Evolutionary conservation across 495 filamentous ascomycete genomes (phyloP).

Genomic region (Tirmania nivea): DNA sequence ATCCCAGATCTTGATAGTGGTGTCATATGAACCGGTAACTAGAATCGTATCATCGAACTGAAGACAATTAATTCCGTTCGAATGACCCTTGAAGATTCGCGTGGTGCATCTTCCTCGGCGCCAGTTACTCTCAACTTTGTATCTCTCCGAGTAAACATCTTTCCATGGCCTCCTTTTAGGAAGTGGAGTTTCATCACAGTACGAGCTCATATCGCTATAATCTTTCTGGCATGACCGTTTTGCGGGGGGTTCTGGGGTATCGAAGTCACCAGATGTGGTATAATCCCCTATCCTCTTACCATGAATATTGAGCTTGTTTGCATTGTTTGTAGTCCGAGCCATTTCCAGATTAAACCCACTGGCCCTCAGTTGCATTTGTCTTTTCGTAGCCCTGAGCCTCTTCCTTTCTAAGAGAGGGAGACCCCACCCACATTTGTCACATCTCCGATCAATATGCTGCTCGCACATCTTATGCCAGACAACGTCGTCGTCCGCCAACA

Average conservation of each 20-base stretch:
- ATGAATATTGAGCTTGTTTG: constrained; percentile 13
- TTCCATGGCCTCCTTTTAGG: constrained; percentile 52
- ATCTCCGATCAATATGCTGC: constrained; percentile 92
- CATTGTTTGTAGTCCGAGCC: constrained; percentile 10
- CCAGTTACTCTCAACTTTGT: constrained; percentile 86
- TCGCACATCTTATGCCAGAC: constrained; percentile 99
- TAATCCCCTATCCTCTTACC: constrained; percentile 21
- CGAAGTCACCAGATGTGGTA: constrained; percentile 3
- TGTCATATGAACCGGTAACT: constrained; percentile 85
- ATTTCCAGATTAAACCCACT: constrained; percentile 24
- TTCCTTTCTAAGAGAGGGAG: constrained; percentile 76
- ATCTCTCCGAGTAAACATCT: constrained; percentile 71
- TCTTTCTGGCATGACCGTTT: constrained; percentile 16
- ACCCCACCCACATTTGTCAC: constrained; percentile 92
- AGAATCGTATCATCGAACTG: constrained; percentile 89
- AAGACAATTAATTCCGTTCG: constrained; percentile 85
- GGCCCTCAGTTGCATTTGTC: constrained; percentile 57
- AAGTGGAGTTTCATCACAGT: constrained; percentile 19
- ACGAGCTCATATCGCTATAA: constrained; percentile 1
- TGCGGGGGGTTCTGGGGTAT: constrained; percentile 4
- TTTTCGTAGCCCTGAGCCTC: constrained; percentile 64
- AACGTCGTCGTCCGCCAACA: constrained; percentile 80
- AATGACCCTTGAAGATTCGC: constrained; percentile 66
- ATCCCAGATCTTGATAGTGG: constrained; percentile 89
- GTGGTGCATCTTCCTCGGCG: constrained; percentile 74